Base-by-base conservation (phyloP, 768 basidiomycete genomes). In the Grammothele lineata region DNA sequence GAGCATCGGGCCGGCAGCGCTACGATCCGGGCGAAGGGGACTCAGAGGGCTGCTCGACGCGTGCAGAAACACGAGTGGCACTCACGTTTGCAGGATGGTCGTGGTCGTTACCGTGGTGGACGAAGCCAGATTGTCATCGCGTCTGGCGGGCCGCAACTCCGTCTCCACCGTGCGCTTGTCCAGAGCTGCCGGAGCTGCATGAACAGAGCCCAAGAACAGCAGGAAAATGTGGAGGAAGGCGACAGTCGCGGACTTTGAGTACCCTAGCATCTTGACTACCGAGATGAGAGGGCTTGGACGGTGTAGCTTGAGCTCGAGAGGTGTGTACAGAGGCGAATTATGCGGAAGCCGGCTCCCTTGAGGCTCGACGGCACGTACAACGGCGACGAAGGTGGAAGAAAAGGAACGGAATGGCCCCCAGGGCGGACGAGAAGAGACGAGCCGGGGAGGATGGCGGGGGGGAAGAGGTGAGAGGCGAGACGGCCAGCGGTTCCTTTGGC, bases 51-150 rank as follows among this genome's bases (percentile, higher is more conserved):
- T 15, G 26, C 15, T 15, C 22, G 18, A 45, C 18, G 22, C 37
- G 22, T 18, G 24, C 23, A 7, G 30, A 15, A n/a, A n/a, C n/a
- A n/a, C n/a, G 14, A 15, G 24, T 4, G 25, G n/a, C 14, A 67
- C 74, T 61, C 57, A 76, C 74, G 70, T 74, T 51, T 73, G 59
- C 14, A 68, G 51, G 19, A 60, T 65, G 42, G 54, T 58, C 35
- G 62, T 64, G 5, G 71, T 72, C 32, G 63, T 64, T 4, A 73
- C 44, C 12, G 68, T 66, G 5, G 67, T 64, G 17, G 72, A 60
- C 5, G 63, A 61, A 49, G 25, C 67, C 54, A 10, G 37, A 37
- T 62, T 47, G 12, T 62, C 48, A 18, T 47, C 61, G 21, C 49
- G 48, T 37, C 57, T 53, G 50, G 48, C 58, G 50, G 57, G 50